Evolutionary conservation across 2,329 filamentous ascomycete genomes (phyloP).

Genomic region (Calonectria pseudoreteaudii): DNA sequence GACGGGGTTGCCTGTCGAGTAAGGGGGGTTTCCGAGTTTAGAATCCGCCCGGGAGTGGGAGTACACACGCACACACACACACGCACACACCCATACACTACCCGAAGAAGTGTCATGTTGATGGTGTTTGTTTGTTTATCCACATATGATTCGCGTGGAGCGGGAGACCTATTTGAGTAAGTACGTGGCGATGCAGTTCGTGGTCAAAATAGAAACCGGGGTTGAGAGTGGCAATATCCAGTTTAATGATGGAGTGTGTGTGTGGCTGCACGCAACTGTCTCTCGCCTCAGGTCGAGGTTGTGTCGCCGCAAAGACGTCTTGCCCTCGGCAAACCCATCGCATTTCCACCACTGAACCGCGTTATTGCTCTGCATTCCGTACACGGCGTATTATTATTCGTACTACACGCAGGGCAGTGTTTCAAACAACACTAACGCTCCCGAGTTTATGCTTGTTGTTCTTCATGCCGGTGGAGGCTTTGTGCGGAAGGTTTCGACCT

Average conservation of each 20-base stretch:
- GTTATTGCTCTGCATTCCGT: background rate
- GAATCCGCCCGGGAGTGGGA: background rate
- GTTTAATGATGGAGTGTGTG: background rate
- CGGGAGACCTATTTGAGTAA: conserved; percentile 2
- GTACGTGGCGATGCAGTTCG: background rate
- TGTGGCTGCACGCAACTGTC: background rate
- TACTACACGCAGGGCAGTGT: background rate
- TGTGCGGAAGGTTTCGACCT: background rate
- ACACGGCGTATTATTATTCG: background rate
- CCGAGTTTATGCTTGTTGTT: background rate
- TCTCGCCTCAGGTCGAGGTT: background rate
- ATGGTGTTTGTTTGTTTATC: conserved; percentile 6
- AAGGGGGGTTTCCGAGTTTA: conserved; percentile 8
- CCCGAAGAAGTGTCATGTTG: conserved; percentile 8
- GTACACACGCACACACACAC: background rate
- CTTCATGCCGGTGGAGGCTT: background rate
- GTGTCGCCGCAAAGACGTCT: background rate
- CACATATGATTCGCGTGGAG: background rate
- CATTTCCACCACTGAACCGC: background rate
- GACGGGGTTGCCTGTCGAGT: conserved; percentile 12
- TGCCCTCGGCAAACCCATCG: background rate
- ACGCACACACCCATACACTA: background rate
- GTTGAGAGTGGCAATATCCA: background rate
- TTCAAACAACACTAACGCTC: background rate
- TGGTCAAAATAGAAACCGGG: conserved; percentile 7